Evolutionary conservation across 2,329 filamentous ascomycete species (phyloP), one percentile per base, ranked within the genome.

Genomic region (Rhytidhysteron rufulum): DNA sequence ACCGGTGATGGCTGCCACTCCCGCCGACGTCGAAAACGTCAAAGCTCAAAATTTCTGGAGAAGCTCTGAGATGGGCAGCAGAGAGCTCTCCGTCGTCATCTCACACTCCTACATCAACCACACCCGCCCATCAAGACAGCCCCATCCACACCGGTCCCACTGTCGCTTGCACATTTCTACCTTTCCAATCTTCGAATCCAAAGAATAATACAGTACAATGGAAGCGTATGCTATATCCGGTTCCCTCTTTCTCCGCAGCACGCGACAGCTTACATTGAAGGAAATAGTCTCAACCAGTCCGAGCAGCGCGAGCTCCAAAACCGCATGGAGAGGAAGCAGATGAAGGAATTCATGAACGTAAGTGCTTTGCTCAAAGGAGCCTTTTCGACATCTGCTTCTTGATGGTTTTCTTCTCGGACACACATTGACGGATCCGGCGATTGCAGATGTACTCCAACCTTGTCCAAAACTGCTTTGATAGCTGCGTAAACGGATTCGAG

Each of bases 261-360:
- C 24, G 24, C 33, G 20, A 36, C 40, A 39, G 51, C 56, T 47
- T 58, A 41, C 34, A 21, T 33, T 7, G 15, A 34, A 36, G 37
- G 15, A 34, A 36, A 36, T 58, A 85, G 82, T 56, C 85, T 95
- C 65, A 87, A 80, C 55, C 66, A 77, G 58, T 69, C 81, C 58
- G 91, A 97, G 77, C 87, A 94, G 76, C 86, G 88, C 73, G 88
- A 93, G 78, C 86, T 98, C 65, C 85, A 95, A 71, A 73, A 81
- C 72, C 88, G 93, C 70, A 90, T 98, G 81, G 89, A 97, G 76
- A 86, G 87, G 73, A 94, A 93, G 73, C 93, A 98, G 73, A 88
- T 98, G 78, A 95, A 95, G 75, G 91, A 97, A 67, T 97, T 98
- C 66, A 95, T 97, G 85, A 86, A 82, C 60, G 93, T 97, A 78